Conservation (phyloP, 257 asterid genomes). For the Paulownia fortunei region DNA sequence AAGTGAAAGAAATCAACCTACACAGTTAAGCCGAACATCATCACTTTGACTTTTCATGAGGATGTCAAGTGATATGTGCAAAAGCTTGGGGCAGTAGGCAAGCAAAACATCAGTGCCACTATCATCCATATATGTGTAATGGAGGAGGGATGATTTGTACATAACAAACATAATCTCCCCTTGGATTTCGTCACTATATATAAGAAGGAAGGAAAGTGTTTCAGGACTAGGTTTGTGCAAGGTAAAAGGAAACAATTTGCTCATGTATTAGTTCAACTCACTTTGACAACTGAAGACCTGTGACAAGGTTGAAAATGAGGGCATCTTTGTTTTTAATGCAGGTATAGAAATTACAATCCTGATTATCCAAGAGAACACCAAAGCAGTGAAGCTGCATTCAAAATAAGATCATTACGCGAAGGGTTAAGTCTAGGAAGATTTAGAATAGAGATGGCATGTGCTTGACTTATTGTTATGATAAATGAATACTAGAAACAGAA, state of each 20-base stretch:
- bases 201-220: slow-evolving; percentile 32
- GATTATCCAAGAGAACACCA: slow-evolving; percentile 78
- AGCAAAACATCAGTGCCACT: slow-evolving; percentile 51
- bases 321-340: slow-evolving; percentile 65
- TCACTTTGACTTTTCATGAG: slow-evolving; percentile 91
- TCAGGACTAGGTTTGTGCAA: slow-evolving; percentile 14
- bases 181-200: slow-evolving; percentile 80
- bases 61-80: slow-evolving; percentile 65
- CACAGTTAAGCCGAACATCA: slow-evolving; percentile 83
- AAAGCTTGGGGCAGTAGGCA: slow-evolving; percentile 66
- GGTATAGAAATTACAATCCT: slow-evolving; percentile 51
- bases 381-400: slow-evolving; percentile 87
- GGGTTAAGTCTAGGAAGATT: slow-evolving; percentile 11
- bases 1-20: slow-evolving; percentile 58
- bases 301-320: slow-evolving; percentile 74
- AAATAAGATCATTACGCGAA: slow-evolving; percentile 22
- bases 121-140: slow-evolving; percentile 51
- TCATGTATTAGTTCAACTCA: slow-evolving; percentile 43
- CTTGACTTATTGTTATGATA: slow-evolving; percentile 13
- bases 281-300: slow-evolving; percentile 92
- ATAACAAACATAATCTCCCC: slow-evolving; percentile 91
- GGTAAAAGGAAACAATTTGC: slow-evolving; percentile 17
- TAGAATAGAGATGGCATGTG: slow-evolving; percentile 13
- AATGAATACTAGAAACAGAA: slow-evolving; percentile 21
- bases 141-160: slow-evolving; percentile 66